Base-by-base conservation (phyloP, 1,284 basidiomycete species). In the Stereum hirsutum region DNA sequence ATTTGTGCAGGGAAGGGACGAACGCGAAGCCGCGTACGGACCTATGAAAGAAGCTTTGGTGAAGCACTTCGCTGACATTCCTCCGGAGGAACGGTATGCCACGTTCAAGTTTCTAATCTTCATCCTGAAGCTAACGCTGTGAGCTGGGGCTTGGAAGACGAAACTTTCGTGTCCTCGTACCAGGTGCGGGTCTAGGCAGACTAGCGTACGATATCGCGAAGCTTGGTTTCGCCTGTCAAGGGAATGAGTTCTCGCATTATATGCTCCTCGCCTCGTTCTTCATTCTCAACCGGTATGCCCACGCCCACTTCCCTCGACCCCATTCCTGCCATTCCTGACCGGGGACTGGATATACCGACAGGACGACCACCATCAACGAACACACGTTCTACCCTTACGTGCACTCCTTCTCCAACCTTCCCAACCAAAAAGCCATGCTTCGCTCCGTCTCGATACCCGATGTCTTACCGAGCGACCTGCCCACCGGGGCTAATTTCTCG, bases 181-280 rank as follows among this genome's bases (percentile, higher is more conserved):
- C 92, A 0, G 92, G 93, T 3, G 82, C 88, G 19, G 92, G 92
- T 1, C 71, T 95, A 0, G 91, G 86, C 1, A 72, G 92, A 37
- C 65, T 96, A 7, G 86, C 89, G 2, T 92, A 82, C 67, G 91
- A 96, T 54, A 72, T 94, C 4, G 89, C 89, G 1, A 76, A 72
- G 30, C 69, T 82, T 46, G 91, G 90, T 88, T 94, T 92, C 53
- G 64, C 83, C 4, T 86, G 83, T 46, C 89, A 93, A 61, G 92
- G 87, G 7, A 96, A 95, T 58, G 93, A 96, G 61, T 95, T 94
- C 58, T 92, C 88, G 26, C 87, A 92, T 49, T 92, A 89, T 63
- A 95, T 94, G 91, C 72, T 94, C 7, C 73, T 94, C 1, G 70
- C 83, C 1, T 90, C 89, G 5, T 86, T 81, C 55, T 85, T 86